phyloP scores from a whole-genome alignment of 2,329 filamentous ascomycete genomes.

The Botryotinia globosa region DNA sequence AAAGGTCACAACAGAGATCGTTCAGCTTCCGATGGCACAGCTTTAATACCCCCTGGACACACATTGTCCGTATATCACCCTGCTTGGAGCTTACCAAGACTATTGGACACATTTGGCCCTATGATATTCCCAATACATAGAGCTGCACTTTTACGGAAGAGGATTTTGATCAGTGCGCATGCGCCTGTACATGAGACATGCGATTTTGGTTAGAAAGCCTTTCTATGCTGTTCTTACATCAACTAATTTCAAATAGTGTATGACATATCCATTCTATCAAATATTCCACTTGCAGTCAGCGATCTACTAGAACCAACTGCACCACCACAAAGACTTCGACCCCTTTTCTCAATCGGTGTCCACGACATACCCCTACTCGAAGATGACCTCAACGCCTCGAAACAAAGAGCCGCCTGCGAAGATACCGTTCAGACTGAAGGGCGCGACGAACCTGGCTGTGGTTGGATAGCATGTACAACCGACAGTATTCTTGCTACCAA shows the following conservation, averaged over 20 bases:
- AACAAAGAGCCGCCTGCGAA: conserved; percentile 39
- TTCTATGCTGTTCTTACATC: conserved; percentile 1
- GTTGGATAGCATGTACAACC: conserved; percentile 94
- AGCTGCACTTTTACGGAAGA: conserved; percentile 79
- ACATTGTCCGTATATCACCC: conserved; percentile 77
- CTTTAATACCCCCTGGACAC: conserved; percentile 58
- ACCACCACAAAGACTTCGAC: conserved; percentile 64
- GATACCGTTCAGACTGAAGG: conserved; percentile 35
- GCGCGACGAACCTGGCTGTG: conserved; percentile 52
- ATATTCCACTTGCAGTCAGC: conserved; percentile 72
- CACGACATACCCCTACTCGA: conserved; percentile 84
- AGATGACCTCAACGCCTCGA: conserved; percentile 52
- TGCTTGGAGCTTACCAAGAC: conserved; percentile 73
- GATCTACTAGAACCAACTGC: conserved; percentile 64
- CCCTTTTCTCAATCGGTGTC: conserved; percentile 90
- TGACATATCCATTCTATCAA: conserved; percentile 87
- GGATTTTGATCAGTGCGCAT: conserved; percentile 82
- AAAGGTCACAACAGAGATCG: conserved; percentile 53
- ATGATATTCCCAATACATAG: conserved; percentile 89
- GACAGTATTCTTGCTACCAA: conserved; percentile 91
- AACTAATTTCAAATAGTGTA: conserved; percentile 62
- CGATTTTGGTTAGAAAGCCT: conserved; percentile 69
- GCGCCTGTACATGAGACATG: conserved; percentile 82
- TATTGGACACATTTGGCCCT: conserved; percentile 83
- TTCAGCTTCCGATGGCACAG: conserved; percentile 60